Evolutionary conservation across 495 filamentous ascomycete genomes (phyloP), one percentile per base, ranked within the genome.

Genomic region (Penicillium mononematosum): DNA sequence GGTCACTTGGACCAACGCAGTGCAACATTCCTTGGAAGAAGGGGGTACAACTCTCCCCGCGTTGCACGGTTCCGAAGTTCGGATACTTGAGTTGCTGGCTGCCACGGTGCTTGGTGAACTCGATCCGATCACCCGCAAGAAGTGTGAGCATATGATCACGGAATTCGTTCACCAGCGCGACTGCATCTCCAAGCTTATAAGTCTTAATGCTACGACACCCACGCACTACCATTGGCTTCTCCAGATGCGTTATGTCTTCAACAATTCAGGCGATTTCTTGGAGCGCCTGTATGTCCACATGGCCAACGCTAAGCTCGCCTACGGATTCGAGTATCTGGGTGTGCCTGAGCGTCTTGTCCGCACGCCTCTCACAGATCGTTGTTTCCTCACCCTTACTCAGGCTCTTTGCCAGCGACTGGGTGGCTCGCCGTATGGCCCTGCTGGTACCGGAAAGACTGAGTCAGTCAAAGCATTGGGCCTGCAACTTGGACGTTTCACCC

Each of bases 371-470:
- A 99, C 94, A 8, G 94, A 99, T 67, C 88, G 95, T 45, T 99
- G 94, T 76, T 99, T 98, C 83, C 83, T 98, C 45, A 99, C 94
- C 10, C 83, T 98, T 29, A 98, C 91, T 19, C 94, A 98, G 77
- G 94, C 94, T 6, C 81, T 98, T 42, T 95, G 89, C 67, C 94
- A 99, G 68, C 83, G 92, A 66, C 83, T 99, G 41, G 94, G 94
- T 73, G 94, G 94, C 44, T 99, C 94, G 44, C 94, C 94, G 4
- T 99, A 99, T 66, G 94, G 94, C 27, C 94, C 94, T 39, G 94
- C 94, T 41, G 94, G 94, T 77, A 99, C 94, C n/a, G 94, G 94
- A 68, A 99, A 99, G 74, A 99, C 94, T 1, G 94, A 99, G 66
- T 98, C 94, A 0, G 94, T 99, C 64, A 99, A 99, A 74, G 94